Evolutionary conservation across 2,329 filamentous ascomycete species (phyloP).

Genomic region (Basipetospora chlamydospora): DNA sequence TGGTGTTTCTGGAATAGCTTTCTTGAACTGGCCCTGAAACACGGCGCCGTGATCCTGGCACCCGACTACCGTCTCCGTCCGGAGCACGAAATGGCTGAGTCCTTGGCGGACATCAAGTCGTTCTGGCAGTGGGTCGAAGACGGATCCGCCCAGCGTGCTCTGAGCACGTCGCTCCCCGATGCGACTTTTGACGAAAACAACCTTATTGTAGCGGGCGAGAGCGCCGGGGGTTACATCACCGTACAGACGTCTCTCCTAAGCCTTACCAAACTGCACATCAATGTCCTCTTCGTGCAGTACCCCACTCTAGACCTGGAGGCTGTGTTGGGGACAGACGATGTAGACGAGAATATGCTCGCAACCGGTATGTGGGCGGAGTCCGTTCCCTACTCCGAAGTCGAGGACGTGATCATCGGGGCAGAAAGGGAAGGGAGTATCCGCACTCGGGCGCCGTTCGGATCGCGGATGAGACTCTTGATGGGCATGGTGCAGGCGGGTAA

Average conservation of each 20-base stretch:
- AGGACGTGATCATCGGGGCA: background rate
- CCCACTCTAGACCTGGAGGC: background rate
- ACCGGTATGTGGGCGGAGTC: background rate
- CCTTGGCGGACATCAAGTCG: background rate
- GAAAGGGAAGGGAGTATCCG: background rate
- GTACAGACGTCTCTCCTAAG: background rate
- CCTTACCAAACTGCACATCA: background rate
- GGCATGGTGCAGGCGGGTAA: background rate
- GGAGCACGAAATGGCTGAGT: background rate
- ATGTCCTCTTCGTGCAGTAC: constrained; percentile 1
- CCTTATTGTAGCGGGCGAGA: constrained; percentile 3
- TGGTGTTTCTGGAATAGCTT: no score
- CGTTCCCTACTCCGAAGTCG: constrained; percentile 2
- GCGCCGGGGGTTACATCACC: background rate
- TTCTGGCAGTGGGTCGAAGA: constrained; percentile 3
- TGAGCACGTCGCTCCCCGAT: background rate
- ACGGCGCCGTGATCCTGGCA: constrained; percentile 1
- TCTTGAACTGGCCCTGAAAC: constrained; percentile 1
- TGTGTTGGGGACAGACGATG: background rate
- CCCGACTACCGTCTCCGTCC: constrained; percentile 4
- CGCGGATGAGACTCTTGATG: background rate
- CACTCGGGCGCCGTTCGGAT: background rate
- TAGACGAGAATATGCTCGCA: background rate
- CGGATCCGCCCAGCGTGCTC: background rate
- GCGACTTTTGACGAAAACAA: background rate